Conservation (phyloP, 129 eudicot genomes). For the Erigeron canadensis region DNA sequence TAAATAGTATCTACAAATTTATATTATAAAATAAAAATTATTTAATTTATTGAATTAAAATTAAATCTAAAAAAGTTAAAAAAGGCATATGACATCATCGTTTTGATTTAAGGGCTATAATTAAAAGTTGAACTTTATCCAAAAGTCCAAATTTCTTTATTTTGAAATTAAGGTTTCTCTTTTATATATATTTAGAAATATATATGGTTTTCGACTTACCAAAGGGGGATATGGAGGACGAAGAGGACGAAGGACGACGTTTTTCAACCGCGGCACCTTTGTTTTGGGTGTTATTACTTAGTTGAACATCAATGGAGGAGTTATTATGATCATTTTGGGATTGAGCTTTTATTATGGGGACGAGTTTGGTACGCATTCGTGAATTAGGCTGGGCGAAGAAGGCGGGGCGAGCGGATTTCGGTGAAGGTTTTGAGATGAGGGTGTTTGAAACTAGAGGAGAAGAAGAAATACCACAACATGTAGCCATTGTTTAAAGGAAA, state of each 20-base stretch:
- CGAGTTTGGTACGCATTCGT: constrained; percentile 11
- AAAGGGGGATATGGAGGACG: constrained; percentile 33
- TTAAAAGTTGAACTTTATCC: too few species aligned
- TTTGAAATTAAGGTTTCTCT: too few species aligned
- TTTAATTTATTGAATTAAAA: too few species aligned
- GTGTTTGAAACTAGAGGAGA: constrained; percentile 25
- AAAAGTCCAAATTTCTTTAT: too few species aligned
- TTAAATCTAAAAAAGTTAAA: too few species aligned
- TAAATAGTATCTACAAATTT: too few species aligned
- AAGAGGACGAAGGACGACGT: constrained; percentile 28
- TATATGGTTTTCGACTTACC: constrained; percentile 22
- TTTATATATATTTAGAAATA: neutral
- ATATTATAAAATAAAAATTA: too few species aligned
- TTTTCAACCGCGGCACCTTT: constrained; percentile 20
- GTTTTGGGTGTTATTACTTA: constrained; percentile 24
- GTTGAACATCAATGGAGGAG: constrained; percentile 49
- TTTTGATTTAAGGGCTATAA: too few species aligned
- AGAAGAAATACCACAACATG: constrained; percentile 18
- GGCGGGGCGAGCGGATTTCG: constrained; percentile 28
- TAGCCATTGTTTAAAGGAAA: constrained; percentile 24
- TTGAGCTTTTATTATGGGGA: constrained; percentile 43
- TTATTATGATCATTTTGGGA: constrained; percentile 24
- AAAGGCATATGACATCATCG: too few species aligned
- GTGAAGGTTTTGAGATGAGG: constrained; percentile 1
- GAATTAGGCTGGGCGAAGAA: constrained; percentile 31